phyloP scores from a whole-genome alignment of 768 basidiomycete genomes.

The Lyophyllum semitale region DNA sequence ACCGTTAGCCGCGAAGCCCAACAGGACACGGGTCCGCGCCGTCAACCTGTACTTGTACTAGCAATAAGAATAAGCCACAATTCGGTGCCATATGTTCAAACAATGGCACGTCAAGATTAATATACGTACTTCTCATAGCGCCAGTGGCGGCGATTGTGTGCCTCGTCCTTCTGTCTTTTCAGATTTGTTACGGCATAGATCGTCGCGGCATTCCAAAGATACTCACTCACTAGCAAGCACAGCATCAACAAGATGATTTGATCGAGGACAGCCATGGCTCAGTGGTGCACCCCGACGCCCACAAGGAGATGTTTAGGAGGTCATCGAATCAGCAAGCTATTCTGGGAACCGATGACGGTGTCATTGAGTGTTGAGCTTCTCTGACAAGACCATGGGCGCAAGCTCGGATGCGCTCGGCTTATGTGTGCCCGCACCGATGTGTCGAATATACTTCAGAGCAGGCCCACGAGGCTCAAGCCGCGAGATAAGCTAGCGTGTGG shows the following conservation, averaged over 20 bases:
- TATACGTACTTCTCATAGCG: neutral
- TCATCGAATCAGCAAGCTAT: neutral
- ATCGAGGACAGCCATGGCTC: neutral
- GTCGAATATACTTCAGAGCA: neutral
- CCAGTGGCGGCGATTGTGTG: conserved; percentile 5
- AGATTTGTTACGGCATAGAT: neutral
- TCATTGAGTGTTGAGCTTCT: neutral
- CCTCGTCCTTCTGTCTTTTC: conserved; percentile 1
- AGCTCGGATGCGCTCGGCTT: neutral
- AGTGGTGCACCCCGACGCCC: neutral
- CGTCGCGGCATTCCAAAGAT: neutral
- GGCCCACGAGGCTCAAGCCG: no score
- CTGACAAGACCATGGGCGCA: neutral
- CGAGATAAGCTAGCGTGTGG: neutral
- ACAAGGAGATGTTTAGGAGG: neutral
- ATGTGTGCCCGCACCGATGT: neutral
- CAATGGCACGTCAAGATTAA: neutral
- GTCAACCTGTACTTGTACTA: neutral
- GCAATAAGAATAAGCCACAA: neutral
- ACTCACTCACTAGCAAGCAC: neutral
- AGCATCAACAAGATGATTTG: neutral
- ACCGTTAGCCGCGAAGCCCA: neutral
- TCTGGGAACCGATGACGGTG: neutral
- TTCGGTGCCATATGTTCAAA: neutral
- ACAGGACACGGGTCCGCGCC: neutral